Conservation (phyloP, 208 protist genomes). For the Crithidia acanthocephali region DNA sequence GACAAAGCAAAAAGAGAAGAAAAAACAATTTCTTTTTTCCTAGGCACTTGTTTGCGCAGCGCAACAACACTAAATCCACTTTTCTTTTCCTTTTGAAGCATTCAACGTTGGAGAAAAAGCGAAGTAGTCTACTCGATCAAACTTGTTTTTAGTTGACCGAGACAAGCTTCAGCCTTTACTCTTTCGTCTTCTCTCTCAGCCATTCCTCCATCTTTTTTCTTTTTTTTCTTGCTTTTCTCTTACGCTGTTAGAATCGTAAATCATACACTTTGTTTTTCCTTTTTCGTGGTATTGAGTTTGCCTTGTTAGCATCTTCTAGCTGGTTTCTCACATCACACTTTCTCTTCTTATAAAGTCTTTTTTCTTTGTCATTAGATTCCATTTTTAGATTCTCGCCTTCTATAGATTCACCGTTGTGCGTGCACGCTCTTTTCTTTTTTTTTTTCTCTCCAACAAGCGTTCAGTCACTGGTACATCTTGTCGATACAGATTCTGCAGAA, state of each 20-base stretch:
- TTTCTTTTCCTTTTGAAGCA: not conserved
- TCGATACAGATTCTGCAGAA: too few species aligned
- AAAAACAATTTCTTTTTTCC: too few species aligned
- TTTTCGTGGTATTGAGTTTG: constrained; percentile 5
- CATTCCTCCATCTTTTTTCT: constrained; percentile 14
- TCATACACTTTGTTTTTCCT: constrained; percentile 27
- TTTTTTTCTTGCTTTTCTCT: constrained; percentile 20
- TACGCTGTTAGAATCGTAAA: not conserved
- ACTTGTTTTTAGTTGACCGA: constrained; percentile 11
- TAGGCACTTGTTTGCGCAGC: too few species aligned
- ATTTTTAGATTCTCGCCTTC: not conserved
- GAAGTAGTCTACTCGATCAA: not conserved
- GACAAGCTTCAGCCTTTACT: not conserved
- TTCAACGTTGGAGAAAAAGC: not conserved
- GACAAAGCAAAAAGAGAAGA: too few species aligned
- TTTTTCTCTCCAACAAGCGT: constrained; percentile 3
- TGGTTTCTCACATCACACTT: too few species aligned
- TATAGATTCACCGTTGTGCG: not conserved
- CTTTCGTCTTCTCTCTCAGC: not conserved
- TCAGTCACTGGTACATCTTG: too few species aligned
- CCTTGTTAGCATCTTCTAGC: constrained; percentile 3
- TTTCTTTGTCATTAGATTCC: not conserved
- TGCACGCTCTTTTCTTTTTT: constrained; percentile 3
- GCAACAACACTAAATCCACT: not conserved
- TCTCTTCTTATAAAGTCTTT: constrained; percentile 11